Percentiles rank a stretch among this genome's conserved stretches.
Evolutionary conservation across 345 rosid species (phyloP).

Genomic region (Clausena lansium): DNA sequence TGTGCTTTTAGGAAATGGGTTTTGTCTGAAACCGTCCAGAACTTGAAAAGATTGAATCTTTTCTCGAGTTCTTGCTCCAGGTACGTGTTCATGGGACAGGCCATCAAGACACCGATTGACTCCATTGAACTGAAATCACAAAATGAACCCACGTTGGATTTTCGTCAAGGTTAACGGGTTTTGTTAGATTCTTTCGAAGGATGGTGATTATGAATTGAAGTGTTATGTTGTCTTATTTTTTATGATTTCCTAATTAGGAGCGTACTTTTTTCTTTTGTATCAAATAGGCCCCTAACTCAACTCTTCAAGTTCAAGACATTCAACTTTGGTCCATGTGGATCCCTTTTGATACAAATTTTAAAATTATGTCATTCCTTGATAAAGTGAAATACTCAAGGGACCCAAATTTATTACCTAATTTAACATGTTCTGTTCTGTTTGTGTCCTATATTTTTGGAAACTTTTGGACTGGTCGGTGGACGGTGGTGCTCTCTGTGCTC

Average conservation of each 20-base stretch:
- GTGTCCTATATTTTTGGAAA: background rate
- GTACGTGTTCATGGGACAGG: constrained; percentile 46
- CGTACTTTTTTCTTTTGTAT: no score
- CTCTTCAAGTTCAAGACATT: no score
- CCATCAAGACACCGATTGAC: constrained; percentile 47
- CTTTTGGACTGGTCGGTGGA: background rate
- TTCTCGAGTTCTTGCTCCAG: constrained; percentile 47
- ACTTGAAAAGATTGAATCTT: constrained; percentile 44
- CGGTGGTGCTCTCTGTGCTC: background rate
- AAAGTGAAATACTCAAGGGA: no score
- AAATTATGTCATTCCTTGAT: no score
- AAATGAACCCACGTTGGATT: background rate
- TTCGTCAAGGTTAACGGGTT: background rate
- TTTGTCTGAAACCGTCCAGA: constrained; percentile 38
- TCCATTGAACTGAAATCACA: constrained; percentile 25
- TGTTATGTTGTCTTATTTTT: background rate
- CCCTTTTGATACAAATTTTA: no score
- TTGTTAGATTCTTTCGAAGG: background rate
- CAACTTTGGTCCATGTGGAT: no score
- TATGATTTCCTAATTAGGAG: no score
- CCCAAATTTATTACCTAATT: no score
- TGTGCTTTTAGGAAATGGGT: constrained; percentile 30
- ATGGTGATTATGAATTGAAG: background rate
- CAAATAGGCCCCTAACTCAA: no score
- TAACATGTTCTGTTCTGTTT: background rate